Evolutionary conservation across 1,139 yeast genomes (phyloP), one percentile per base, ranked within the genome.

Genomic region (Magnusiomyces magnusii): DNA sequence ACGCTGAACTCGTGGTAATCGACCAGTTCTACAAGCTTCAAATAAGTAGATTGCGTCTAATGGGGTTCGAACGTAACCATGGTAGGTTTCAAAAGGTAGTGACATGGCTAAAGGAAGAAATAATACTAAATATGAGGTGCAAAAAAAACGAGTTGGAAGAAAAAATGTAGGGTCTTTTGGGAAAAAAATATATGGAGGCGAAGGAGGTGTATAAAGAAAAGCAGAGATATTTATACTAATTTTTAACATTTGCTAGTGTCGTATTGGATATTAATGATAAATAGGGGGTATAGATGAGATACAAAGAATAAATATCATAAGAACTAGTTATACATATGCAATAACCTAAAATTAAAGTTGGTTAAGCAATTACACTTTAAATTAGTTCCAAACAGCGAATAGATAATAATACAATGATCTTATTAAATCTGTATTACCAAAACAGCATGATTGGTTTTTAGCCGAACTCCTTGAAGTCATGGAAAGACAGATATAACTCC

Each of bases 21-120:
- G 60, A 9, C 83, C 81, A 31, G 76, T 70, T 41, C 87, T 75
- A 24, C 86, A 79, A 1, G 87, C 91, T 71, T 86, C 90, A 53
- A 86, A 72, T 13, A 86, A 73, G 17, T 84, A 70, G 23, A 85
- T 74, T n/a, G 90, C 89, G 66, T 86, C 92, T 61, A 75, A 72
- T 1, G 84, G 78, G 0, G 85, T 75, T 39, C 78, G 76, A 3
- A 86, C 79, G 53, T 79, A 73, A 0, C 92, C 92, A 60, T 74
- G 76, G 67, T 85, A 86, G 0, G 88, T 83, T 64, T 82, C 83
- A 44, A 44, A 44, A 23, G 49, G 24, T 21, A 44, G 27, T 3
- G 49, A 44, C 49, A 44, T 44, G 5, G 27, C 5, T 10, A 23
- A 23, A 39, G 44, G 10, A 39, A 39, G 19, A 10, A 39, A 10